A percentile compares a stretch with the other conserved stretches of the same genome.
These are phyloP conservation scores for Cardamine chenopodiifolia DNA, from an alignment of 345 rosid species.

Conservation along the genomic window DNA sequence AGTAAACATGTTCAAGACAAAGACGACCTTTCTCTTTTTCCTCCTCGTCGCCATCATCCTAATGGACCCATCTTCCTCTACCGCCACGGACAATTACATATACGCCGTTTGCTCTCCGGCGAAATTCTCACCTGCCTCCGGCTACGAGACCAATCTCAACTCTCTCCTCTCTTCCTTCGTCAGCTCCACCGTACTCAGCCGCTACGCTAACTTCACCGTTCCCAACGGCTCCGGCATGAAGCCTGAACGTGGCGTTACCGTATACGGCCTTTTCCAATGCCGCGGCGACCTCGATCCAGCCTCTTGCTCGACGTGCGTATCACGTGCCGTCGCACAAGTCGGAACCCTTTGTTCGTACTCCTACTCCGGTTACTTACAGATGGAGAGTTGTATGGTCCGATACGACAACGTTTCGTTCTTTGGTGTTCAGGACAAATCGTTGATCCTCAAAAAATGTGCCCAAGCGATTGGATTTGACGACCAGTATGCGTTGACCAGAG, in stretches of 20 bases:
- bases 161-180: slow-evolving; percentile 78
- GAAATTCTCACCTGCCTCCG: slow-evolving; percentile 57
- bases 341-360: slow-evolving; percentile 59
- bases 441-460: slow-evolving; percentile 69
- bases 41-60: slow-evolving; percentile 38
- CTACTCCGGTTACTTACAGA: slow-evolving; percentile 69
- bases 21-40: slow-evolving; percentile 20
- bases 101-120: slow-evolving; percentile 73
- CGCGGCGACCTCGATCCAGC: slow-evolving; percentile 71
- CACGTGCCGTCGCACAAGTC: slow-evolving; percentile 61
- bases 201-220: slow-evolving; percentile 64
- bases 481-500: slow-evolving; percentile 38
- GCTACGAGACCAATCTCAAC: slow-evolving; percentile 71
- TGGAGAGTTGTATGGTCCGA: slow-evolving; percentile 72
- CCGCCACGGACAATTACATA: slow-evolving; percentile 58
- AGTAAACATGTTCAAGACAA: slow-evolving; percentile 17
- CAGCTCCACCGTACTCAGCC: slow-evolving; percentile 63
- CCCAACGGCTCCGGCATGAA: slow-evolving; percentile 11
- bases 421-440: slow-evolving; percentile 79
- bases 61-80: slow-evolving; percentile 43
- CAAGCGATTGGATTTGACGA: slow-evolving; percentile 49
- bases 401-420: slow-evolving; percentile 69
- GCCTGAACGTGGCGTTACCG: slow-evolving; percentile 35
- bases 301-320: slow-evolving; percentile 70
- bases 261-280: slow-evolving; percentile 85